Evolutionary conservation across 2,329 filamentous ascomycete species (phyloP).

Genomic region (Pleoardoris graminearum): DNA sequence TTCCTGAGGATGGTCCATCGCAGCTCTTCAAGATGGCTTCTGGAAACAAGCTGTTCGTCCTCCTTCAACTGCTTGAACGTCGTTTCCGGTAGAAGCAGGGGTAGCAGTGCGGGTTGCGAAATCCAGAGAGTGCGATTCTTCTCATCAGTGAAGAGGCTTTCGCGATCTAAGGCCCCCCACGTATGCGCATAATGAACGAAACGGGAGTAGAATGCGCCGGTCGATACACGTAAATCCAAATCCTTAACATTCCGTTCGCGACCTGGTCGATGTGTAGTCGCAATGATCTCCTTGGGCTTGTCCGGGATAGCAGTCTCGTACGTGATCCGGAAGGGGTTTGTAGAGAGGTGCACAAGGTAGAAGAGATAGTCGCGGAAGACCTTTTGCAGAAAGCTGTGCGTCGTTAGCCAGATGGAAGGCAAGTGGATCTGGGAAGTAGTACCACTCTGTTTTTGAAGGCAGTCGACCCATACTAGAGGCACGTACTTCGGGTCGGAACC

Average conservation of each 20-base stretch:
- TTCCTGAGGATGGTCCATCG: slow-evolving; percentile 45
- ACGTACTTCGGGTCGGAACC: slow-evolving; percentile 66
- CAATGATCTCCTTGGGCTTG: slow-evolving; percentile 20
- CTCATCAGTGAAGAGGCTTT: slow-evolving; percentile 55
- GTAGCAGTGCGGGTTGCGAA: slow-evolving; percentile 58
- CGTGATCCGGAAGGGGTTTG: slow-evolving; percentile 53
- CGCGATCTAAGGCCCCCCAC: slow-evolving; percentile 64
- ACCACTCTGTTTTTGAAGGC: slow-evolving; percentile 48
- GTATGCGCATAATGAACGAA: slow-evolving; percentile 66
- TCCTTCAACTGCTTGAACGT: slow-evolving; percentile 42
- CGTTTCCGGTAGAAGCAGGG: slow-evolving; percentile 32
- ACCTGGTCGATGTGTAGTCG: slow-evolving; percentile 23
- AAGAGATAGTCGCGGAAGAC: slow-evolving; percentile 47
- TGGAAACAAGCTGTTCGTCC: background rate
- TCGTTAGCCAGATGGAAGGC: slow-evolving; percentile 13
- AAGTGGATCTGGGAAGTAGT: background rate
- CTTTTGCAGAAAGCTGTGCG: slow-evolving; percentile 36
- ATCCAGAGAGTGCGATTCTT: slow-evolving; percentile 64
- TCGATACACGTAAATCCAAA: slow-evolving; percentile 62
- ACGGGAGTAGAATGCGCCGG: slow-evolving; percentile 68
- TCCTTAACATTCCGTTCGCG: slow-evolving; percentile 32
- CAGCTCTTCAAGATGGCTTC: slow-evolving; percentile 24
- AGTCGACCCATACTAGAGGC: slow-evolving; percentile 58
- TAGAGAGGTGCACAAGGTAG: slow-evolving; percentile 54
- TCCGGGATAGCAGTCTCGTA: slow-evolving; percentile 58